Conservation (phyloP, 257 asterid genomes). For the Linaria vulgaris region DNA sequence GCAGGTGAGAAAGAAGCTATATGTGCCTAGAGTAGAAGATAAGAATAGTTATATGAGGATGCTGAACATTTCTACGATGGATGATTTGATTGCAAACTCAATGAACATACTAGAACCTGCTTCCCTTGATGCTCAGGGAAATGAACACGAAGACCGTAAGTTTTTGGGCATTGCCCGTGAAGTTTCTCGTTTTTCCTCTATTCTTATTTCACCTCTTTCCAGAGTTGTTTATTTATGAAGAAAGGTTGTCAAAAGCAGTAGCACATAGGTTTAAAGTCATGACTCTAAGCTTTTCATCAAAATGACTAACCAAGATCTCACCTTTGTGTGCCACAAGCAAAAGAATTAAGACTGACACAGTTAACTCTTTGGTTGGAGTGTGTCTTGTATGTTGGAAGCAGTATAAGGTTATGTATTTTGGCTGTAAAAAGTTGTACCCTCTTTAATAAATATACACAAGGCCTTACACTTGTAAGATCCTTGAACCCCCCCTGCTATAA, state of each 20-base stretch:
- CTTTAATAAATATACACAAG: no score
- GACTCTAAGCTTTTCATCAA: not conserved
- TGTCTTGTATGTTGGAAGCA: no score
- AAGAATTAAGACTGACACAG: not conserved
- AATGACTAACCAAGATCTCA: not conserved
- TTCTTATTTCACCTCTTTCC: constrained; percentile 5
- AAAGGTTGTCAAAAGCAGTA: not conserved
- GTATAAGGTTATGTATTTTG: no score
- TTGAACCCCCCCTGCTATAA: no score
- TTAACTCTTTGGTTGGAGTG: no score
- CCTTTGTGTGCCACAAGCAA: not conserved
- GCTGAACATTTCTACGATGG: constrained; percentile 73
- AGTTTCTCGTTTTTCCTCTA: no score
- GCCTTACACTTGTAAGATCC: no score
- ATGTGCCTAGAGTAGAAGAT: constrained; percentile 95
- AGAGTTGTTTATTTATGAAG: not conserved
- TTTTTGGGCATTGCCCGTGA: constrained; percentile 8
- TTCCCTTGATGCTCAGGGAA: constrained; percentile 65
- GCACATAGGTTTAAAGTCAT: not conserved
- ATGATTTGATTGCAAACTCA: constrained; percentile 82
- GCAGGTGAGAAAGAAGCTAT: constrained; percentile 69
- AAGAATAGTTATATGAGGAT: constrained; percentile 90
- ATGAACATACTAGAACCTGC: constrained; percentile 93
- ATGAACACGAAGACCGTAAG: constrained; percentile 85
- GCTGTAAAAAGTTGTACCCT: no score